These are phyloP conservation scores for Amanita pseudoporphyria DNA, from an alignment of 768 basidiomycete species.

Conservation along the genomic window DNA sequence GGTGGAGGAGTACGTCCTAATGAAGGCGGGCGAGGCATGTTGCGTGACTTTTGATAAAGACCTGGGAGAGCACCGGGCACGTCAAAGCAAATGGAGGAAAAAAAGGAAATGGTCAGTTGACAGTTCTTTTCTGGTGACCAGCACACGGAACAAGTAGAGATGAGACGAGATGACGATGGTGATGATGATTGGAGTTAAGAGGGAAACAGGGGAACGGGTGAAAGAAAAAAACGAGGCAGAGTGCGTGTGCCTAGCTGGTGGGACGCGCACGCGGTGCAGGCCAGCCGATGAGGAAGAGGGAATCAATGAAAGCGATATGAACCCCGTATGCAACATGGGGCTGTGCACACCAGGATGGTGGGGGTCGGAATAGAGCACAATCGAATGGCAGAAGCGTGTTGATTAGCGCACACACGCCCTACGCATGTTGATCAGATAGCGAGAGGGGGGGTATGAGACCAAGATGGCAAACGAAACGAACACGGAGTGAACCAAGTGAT, in stretches of 20 bases:
- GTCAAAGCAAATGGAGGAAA: neutral
- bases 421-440: slow-evolving; percentile 7
- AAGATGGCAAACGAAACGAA: neutral
- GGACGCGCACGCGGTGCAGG: neutral
- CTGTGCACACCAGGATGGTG: slow-evolving; percentile 1
- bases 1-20: slow-evolving; percentile 35
- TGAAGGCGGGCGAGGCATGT: slow-evolving; percentile 61
- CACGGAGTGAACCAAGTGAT: neutral
- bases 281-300: neutral
- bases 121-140: slow-evolving; percentile 12
- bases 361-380: neutral
- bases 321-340: neutral
- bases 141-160: slow-evolving; percentile 17
- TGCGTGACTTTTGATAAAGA: slow-evolving; percentile 78
- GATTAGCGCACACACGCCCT: neutral
- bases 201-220: slow-evolving; percentile 2
- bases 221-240: neutral
- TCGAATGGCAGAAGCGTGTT: slow-evolving; percentile 2
- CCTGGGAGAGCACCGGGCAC: slow-evolving; percentile 32
- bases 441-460: neutral
- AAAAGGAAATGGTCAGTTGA: slow-evolving; percentile 13
- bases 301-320: no score
- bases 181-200: slow-evolving; percentile 11
- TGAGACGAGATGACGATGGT: slow-evolving; percentile 6
- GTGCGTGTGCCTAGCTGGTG: neutral